phyloP scores from a whole-genome alignment of 2,329 filamentous ascomycete genomes.

The Talaromyces piceae region DNA sequence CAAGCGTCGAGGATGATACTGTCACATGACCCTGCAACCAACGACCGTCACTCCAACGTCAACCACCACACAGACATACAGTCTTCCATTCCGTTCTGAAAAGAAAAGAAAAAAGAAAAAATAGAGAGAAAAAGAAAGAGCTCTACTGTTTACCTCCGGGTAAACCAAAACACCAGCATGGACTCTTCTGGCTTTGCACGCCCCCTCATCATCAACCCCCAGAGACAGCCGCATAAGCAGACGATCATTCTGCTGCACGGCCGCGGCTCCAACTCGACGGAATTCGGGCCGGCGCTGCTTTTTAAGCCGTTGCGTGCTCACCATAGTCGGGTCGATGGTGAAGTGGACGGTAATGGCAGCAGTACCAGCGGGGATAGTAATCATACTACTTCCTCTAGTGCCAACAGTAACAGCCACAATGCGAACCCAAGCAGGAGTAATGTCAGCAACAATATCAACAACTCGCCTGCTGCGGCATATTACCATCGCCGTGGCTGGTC shows the following conservation, averaged over 20 bases:
- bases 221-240: constrained; percentile 27
- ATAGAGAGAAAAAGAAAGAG: too few species aligned
- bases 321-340: not conserved
- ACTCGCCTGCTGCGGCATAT: not conserved
- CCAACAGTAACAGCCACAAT: not conserved
- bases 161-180: too few species aligned
- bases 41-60: not conserved
- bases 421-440: not conserved
- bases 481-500: not conserved
- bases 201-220: constrained; percentile 8
- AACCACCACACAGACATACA: not conserved
- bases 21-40: not conserved
- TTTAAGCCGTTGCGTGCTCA: constrained; percentile 14
- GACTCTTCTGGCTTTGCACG: not conserved
- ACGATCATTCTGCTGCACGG: constrained; percentile 47
- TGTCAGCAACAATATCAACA: not conserved
- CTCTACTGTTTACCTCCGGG: too few species aligned
- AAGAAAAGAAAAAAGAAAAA: not conserved
- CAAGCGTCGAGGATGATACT: not conserved
- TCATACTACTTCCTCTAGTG: too few species aligned
- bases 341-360: not conserved
- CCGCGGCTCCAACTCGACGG: constrained; percentile 37
- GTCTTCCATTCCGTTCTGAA: not conserved
- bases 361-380: not conserved
- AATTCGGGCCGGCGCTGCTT: constrained; percentile 38